Evolutionary conservation across 345 rosid genomes (phyloP).

Genomic region (Physaria fendleri): DNA sequence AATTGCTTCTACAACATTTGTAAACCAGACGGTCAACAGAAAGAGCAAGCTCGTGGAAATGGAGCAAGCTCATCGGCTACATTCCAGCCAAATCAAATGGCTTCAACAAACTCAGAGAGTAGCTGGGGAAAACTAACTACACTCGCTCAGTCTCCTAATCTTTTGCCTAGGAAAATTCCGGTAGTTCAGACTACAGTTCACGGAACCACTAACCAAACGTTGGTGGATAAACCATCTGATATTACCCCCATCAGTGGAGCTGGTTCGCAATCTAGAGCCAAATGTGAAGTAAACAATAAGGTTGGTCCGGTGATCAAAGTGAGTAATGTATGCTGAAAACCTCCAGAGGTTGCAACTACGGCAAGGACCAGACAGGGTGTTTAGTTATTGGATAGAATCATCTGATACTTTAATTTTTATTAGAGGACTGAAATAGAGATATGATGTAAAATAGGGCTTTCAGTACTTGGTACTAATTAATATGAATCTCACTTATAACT

Average conservation of each 20-base stretch:
- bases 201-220: conserved; percentile 1
- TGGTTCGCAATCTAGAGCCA: conserved; percentile 7
- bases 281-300: conserved; percentile 22
- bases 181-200: conserved; percentile 15
- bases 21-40: conserved; percentile 20
- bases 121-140: conserved; percentile 21
- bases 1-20: conserved; percentile 9
- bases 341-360: conserved; percentile 19
- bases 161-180: conserved; percentile 11
- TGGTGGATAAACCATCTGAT: conserved; percentile 24
- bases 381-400: conserved; percentile 17
- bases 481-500: conserved; percentile 5
- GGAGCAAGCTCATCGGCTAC: conserved; percentile 12
- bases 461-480: conserved; percentile 22
- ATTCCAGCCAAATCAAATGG: conserved; percentile 18
- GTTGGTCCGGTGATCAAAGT: neutral
- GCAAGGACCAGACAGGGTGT: conserved; percentile 26
- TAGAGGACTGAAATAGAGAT: conserved; percentile 10
- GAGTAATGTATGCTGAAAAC: conserved; percentile 8
- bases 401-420: neutral
- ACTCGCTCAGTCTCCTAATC: conserved; percentile 17
- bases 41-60: conserved; percentile 24
- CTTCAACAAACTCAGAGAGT: conserved; percentile 19
- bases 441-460: conserved; percentile 17
- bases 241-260: conserved; percentile 10